Base-by-base conservation (phyloP, 768 basidiomycete genomes). In the Mycena haematopus region DNA sequence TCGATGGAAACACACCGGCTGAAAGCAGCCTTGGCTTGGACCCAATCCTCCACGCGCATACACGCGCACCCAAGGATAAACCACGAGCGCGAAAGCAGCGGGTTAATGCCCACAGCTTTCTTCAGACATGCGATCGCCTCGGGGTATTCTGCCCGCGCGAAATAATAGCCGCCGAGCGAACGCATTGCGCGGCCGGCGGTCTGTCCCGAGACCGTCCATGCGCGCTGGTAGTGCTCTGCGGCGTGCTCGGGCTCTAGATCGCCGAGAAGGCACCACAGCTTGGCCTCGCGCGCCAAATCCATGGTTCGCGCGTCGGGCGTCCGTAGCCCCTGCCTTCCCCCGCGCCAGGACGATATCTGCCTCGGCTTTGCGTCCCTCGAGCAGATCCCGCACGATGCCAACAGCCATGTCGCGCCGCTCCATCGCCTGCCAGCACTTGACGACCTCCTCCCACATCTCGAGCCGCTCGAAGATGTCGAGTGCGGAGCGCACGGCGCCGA, bases 361-460 rank as follows among this genome's bases (percentile, higher is more conserved):
- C 78, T 98, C 96, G n/a, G 86, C 83, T 72, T 90, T 95, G 36
- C 81, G 80, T 0, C 95, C 96, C 63, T 89, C 89, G 27, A 99
- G 77, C 11, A 99, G 78, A 72, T 96, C 95, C 24, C 84, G 84
- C 38, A 99, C 93, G 72, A 99, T 86, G 2, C 79, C 74, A 62
- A 94, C 82, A 6, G 89, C 97, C 71, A 86, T 88, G 56, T 93
- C 92, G 11, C 83, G 84, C 66, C 85, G 79, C 66, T 96, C 95
- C 77, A 96, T 82, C 19, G 87, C 79, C 62, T 89, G 87, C 81
- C 91, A 93, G 75, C 96, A 99, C 64, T 84, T 82, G 45, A 95
- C 94, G 9, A 93, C 95, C 66, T 98, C 93, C 77, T 97, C 97
- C 96, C 96, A 99, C 95, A 98, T 95, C 77, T 99, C 95, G 63